phyloP scores from a whole-genome alignment of 257 asterid species.

The Petunia secreta region DNA sequence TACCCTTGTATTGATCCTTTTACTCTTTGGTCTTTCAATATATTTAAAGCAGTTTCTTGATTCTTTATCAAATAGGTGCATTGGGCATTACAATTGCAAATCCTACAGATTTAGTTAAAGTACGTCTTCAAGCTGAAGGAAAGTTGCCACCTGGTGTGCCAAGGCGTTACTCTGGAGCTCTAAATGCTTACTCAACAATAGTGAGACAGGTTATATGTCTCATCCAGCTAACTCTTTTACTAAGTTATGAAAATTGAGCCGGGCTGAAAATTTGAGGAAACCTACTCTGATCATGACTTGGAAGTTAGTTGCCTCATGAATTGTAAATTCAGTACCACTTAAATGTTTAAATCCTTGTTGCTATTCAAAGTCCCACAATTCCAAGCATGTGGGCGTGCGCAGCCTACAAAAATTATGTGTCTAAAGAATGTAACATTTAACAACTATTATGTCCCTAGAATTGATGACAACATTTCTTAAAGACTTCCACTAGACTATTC shows the following conservation, averaged over 20 bases:
- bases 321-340: not conserved
- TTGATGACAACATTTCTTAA: not conserved
- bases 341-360: not conserved
- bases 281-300: constrained; percentile 12
- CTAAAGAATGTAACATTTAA: not conserved
- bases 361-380: constrained; percentile 10
- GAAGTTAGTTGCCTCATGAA: not conserved
- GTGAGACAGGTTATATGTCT: constrained; percentile 65
- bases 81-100: constrained; percentile 78
- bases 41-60: constrained; percentile 20
- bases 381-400: not conserved
- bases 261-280: not conserved
- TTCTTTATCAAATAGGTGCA: constrained; percentile 63
- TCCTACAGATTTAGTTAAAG: constrained; percentile 99
- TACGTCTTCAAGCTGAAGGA: constrained; percentile 97
- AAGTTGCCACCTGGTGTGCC: constrained; percentile 92
- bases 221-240: not conserved
- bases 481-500: not conserved
- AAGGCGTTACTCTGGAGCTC: constrained; percentile 92
- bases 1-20: not conserved
- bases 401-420: not conserved
- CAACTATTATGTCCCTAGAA: not conserved
- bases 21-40: constrained; percentile 22
- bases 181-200: constrained; percentile 91
- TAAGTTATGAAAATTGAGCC: not conserved